Conservation (phyloP, 352 stramenopile genomes). For the Phytophthora chlamydospora region DNA sequence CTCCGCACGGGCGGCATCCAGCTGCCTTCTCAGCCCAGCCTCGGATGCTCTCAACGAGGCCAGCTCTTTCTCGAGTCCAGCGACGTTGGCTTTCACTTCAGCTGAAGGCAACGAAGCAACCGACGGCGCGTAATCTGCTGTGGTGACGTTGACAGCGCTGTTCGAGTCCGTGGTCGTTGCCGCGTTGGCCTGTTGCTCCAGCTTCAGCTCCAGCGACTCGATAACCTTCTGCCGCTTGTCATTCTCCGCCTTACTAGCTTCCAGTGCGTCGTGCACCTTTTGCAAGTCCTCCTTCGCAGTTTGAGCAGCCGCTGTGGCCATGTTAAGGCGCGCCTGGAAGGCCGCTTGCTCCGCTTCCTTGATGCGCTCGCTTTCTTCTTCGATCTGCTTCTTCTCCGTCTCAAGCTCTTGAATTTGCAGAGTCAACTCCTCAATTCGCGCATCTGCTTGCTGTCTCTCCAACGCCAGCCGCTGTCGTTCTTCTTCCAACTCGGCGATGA, state of each 20-base stretch:
- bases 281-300: constrained; percentile 31
- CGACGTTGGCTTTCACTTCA: constrained; percentile 11
- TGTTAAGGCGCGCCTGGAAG: constrained; percentile 28
- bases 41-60: constrained; percentile 25
- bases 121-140: background rate
- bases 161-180: background rate
- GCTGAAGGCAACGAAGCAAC: background rate
- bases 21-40: constrained; percentile 25
- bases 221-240: constrained; percentile 30
- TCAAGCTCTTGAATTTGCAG: constrained; percentile 32
- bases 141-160: background rate
- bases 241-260: constrained; percentile 34
- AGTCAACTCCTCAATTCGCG: constrained; percentile 24
- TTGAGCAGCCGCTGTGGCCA: constrained; percentile 14
- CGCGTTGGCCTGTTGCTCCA: constrained; percentile 15
- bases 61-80: constrained; percentile 36
- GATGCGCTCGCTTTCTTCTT: constrained; percentile 19
- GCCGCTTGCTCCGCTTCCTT: constrained; percentile 31
- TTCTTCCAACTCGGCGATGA: constrained; percentile 34
- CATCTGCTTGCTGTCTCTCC: constrained; percentile 19
- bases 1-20: constrained; percentile 27
- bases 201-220: constrained; percentile 33
- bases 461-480: constrained; percentile 12
- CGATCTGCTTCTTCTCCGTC: constrained; percentile 27
- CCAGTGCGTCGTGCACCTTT: constrained; percentile 25